Percentiles rank a stretch among this genome's conserved stretches.
Evolutionary conservation across 768 basidiomycete species (phyloP).

Genomic region (Cantharellus anzutake): DNA sequence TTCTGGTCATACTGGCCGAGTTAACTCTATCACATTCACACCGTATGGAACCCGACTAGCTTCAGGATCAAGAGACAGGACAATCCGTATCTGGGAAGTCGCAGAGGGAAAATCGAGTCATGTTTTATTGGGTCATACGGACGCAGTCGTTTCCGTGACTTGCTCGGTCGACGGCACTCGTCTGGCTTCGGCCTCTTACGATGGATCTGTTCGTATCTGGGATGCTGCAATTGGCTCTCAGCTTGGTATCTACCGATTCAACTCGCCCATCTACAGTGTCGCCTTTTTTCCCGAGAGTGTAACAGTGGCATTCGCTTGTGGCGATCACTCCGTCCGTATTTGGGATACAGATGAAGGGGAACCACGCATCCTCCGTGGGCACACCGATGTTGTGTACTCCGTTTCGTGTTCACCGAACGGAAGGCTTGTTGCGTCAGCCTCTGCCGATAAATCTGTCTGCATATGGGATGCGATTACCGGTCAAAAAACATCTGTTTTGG

Average conservation of each 20-base stretch:
- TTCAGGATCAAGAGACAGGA: background rate
- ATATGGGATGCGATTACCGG: conserved; percentile 1
- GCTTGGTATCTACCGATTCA: background rate
- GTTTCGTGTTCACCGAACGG: background rate
- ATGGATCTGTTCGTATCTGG: background rate
- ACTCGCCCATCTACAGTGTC: background rate
- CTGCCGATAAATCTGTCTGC: background rate
- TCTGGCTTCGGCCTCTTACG: background rate
- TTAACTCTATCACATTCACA: background rate
- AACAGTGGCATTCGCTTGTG: background rate
- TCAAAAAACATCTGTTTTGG: background rate
- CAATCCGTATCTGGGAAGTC: conserved; percentile 21
- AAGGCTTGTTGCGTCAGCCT: background rate
- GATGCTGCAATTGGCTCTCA: background rate
- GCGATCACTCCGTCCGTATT: conserved; percentile 2
- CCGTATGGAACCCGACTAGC: background rate
- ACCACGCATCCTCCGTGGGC: background rate
- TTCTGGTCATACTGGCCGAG: background rate
- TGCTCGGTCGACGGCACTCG: background rate
- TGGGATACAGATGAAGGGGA: background rate
- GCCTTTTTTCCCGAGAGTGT: conserved; percentile 1
- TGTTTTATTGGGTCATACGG: background rate
- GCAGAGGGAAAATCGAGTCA: conserved; percentile 7
- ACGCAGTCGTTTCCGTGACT: conserved; percentile 1
- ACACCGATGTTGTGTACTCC: background rate